A percentile compares a stretch with the other conserved stretches of the same genome.
These are phyloP conservation scores for Clitocybe nebularis DNA, from an alignment of 1,284 basidiomycete genomes.

Conservation along the genomic window DNA sequence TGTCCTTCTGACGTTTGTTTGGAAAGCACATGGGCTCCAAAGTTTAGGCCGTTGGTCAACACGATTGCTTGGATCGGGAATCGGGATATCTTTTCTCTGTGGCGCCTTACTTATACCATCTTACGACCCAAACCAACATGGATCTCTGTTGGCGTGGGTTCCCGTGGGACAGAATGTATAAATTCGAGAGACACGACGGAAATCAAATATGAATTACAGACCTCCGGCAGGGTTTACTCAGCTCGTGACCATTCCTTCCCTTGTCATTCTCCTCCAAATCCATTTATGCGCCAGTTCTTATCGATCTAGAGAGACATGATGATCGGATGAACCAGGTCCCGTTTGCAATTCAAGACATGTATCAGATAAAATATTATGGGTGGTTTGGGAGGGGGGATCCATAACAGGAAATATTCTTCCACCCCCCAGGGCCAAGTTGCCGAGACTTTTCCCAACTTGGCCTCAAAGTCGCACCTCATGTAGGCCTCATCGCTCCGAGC, in stretches of 20 bases:
- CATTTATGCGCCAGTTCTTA: not conserved
- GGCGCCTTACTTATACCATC: conserved; percentile 14
- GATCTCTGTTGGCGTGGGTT: conserved; percentile 15
- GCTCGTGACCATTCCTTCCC: conserved; percentile 5
- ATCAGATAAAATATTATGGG: not conserved
- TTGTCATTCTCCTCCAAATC: not conserved
- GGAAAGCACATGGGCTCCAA: conserved; percentile 26
- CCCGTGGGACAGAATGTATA: conserved; percentile 17
- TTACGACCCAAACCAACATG: conserved; percentile 6
- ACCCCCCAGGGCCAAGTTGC: not conserved
- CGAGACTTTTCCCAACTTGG: not conserved
- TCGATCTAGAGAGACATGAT: not conserved
- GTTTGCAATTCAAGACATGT: not conserved
- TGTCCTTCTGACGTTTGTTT: conserved; percentile 24
- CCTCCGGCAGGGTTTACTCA: conserved; percentile 4
- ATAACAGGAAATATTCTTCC: not conserved
- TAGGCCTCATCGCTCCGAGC: too few species aligned
- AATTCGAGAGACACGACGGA: conserved; percentile 10
- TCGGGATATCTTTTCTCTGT: conserved; percentile 1
- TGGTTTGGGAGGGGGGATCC: too few species aligned
- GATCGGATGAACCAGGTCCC: not conserved
- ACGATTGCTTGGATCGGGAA: conserved; percentile 5
- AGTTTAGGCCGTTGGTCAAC: conserved; percentile 4
- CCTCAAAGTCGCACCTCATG: not conserved
- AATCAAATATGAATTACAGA: conserved; percentile 7